Base-by-base conservation (phyloP, 768 basidiomycete species). In the Serendipita sp. region DNA sequence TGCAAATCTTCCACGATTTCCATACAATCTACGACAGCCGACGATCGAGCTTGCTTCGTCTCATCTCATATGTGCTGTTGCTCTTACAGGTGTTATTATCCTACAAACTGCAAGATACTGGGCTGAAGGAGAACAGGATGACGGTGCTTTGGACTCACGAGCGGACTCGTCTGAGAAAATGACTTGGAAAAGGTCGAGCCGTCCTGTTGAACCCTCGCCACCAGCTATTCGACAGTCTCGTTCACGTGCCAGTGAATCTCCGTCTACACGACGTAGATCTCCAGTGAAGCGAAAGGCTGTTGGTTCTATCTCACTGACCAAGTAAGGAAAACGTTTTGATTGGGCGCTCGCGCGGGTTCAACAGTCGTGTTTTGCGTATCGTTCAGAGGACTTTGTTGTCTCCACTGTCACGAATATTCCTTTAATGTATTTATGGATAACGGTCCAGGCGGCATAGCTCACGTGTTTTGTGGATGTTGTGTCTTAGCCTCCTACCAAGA, bases 31-130 rank as follows among this genome's bases (percentile, higher is more conserved):
- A 11, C 82, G 84, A 7, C 77, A 73, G 46, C 79, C 83, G 13
- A 87, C 85, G 0, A 80, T 92, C 54, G 87, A 87, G 65, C 83
- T 92, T 63, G 90, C 90, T 0, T 88, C 89, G 34, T 85, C 82
- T 70, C 83, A 92, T 71, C 86, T 92, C 70, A 82, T 92, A 65
- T 91, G 88, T 77, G 88, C 87, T 71, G 90, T 92, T 54, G 88
- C 88, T 0, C 80, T 92, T 64, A 92, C 90, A 0, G 90, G 90
- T n/a, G 86, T 92, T 32, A 76, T 92, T 38, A 82, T 84, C 7
- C 79, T 92, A 30, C 90, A 92, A 75, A 88, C 89, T 0, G 87
- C 86, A 51, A 81, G 89, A 48, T 86, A 84, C 76, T 92, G 89
- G 89, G 88, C 86, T 2, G 90, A 92, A 71, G 81, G 81, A 35